Percentiles rank a stretch among this genome's conserved stretches.
These are phyloP conservation scores for Microcera coccophila DNA, from an alignment of 2,329 filamentous ascomycete species.

Conservation along the genomic window DNA sequence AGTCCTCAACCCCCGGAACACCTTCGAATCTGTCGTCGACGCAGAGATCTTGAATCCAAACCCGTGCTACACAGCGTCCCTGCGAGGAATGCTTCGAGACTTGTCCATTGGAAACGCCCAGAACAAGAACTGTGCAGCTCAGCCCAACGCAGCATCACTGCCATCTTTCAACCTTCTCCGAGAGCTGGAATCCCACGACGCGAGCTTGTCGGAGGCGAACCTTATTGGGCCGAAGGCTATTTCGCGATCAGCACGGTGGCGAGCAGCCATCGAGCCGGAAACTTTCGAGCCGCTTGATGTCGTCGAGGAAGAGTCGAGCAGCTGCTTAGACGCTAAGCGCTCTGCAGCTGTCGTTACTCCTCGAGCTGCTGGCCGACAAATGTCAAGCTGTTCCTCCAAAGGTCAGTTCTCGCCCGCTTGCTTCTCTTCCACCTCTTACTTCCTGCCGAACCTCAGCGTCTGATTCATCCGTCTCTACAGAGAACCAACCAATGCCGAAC, in stretches of 20 bases:
- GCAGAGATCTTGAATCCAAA: background rate
- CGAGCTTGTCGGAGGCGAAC: conserved; percentile 5
- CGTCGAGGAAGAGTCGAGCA: conserved; percentile 29
- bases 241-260: conserved; percentile 26
- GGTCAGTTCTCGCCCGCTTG: no score
- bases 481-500: conserved; percentile 2
- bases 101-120: conserved; percentile 23
- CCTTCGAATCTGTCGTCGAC: conserved; percentile 15
- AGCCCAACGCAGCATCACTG: conserved; percentile 7
- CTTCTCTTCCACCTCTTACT: no score
- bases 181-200: conserved; percentile 7
- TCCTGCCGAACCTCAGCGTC: background rate
- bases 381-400: conserved; percentile 3
- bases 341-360: conserved; percentile 5
- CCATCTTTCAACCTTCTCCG: background rate
- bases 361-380: conserved; percentile 1
- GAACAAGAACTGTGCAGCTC: conserved; percentile 20
- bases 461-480: conserved; percentile 15
- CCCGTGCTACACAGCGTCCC: background rate
- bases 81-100: conserved; percentile 26
- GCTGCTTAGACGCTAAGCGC: conserved; percentile 1
- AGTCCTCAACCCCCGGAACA: conserved; percentile 3
- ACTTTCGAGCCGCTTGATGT: conserved; percentile 34
- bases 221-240: conserved; percentile 14
- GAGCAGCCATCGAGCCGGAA: conserved; percentile 29